phyloP scores from a whole-genome alignment of 768 basidiomycete genomes.

The Leucocoprinus sp. region DNA sequence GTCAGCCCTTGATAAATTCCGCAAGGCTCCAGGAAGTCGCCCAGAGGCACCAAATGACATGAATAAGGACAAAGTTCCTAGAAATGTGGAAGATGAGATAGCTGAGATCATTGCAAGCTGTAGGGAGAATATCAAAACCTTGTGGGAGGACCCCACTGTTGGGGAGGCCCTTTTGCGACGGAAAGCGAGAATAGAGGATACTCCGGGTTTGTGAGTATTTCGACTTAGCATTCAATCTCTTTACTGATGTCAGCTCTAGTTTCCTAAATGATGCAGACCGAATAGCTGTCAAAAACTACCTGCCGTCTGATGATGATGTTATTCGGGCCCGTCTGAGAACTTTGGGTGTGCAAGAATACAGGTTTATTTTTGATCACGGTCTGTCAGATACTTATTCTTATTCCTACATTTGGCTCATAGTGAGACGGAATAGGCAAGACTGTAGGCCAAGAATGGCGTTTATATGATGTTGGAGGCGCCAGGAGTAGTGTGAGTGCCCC shows the following conservation, averaged over 20 bases:
- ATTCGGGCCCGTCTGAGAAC: conserved; percentile 74
- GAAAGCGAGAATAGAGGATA: conserved; percentile 55
- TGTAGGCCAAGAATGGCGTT: conserved; percentile 63
- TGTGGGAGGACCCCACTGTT: conserved; percentile 63
- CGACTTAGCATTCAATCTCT: conserved; percentile 7
- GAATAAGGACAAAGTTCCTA: conserved; percentile 22
- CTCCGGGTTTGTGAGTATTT: conserved; percentile 62
- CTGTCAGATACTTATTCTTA: conserved; percentile 12
- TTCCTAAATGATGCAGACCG: conserved; percentile 65
- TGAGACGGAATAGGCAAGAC: conserved; percentile 35
- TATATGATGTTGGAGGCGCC: conserved; percentile 79
- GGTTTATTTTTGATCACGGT: conserved; percentile 60
- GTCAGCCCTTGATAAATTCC: conserved; percentile 48
- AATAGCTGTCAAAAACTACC: conserved; percentile 52
- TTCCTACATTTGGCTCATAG: not conserved
- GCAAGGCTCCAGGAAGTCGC: conserved; percentile 17
- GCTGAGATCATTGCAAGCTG: conserved; percentile 52
- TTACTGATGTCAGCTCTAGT: conserved; percentile 26
- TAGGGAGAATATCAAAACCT: conserved; percentile 54
- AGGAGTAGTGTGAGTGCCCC: conserved; percentile 47
- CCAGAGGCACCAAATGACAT: conserved; percentile 14
- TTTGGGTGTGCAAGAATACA: conserved; percentile 70
- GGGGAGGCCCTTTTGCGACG: conserved; percentile 49
- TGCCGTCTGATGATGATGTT: conserved; percentile 70
- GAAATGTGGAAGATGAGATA: conserved; percentile 45